Evolutionary conservation across 768 basidiomycete species (phyloP).

Genomic region (Coprinopsis marcescibilis): DNA sequence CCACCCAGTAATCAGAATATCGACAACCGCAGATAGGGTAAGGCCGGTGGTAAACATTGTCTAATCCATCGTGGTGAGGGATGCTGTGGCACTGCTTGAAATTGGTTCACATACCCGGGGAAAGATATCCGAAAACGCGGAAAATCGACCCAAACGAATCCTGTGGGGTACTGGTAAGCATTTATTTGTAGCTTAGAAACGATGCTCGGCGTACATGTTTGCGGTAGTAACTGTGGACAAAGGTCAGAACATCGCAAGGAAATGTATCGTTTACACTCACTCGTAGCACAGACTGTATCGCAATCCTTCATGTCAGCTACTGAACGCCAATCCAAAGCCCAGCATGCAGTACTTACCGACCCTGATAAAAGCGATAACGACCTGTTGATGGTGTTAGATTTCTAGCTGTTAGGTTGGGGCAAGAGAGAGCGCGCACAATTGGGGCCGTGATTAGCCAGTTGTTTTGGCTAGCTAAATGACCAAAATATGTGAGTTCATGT

Average conservation of each 20-base stretch:
- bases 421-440: conserved; percentile 8
- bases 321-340: too few relatives aligned
- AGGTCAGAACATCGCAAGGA: neutral
- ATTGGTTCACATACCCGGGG: conserved; percentile 13
- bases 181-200: neutral
- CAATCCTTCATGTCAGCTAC: too few relatives aligned
- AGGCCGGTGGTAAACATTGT: conserved; percentile 49
- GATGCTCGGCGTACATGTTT: conserved; percentile 19
- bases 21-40: conserved; percentile 41
- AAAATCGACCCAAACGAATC: conserved; percentile 28
- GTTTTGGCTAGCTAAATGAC: conserved; percentile 27
- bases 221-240: conserved; percentile 24
- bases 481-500: conserved; percentile 20
- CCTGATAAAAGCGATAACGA: neutral
- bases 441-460: conserved; percentile 27
- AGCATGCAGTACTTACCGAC: neutral
- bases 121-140: conserved; percentile 15
- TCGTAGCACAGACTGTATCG: too few relatives aligned
- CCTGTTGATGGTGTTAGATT: neutral
- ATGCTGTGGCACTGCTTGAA: conserved; percentile 11
- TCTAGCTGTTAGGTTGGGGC: neutral
- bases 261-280: too few relatives aligned
- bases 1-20: conserved; percentile 42
- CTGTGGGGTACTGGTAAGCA: conserved; percentile 15
- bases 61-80: conserved; percentile 12